Percentiles rank a stretch among this genome's conserved stretches.
Conservation (phyloP, 1,284 basidiomycete species). For the Pyrrhoderma lamaoense region DNA sequence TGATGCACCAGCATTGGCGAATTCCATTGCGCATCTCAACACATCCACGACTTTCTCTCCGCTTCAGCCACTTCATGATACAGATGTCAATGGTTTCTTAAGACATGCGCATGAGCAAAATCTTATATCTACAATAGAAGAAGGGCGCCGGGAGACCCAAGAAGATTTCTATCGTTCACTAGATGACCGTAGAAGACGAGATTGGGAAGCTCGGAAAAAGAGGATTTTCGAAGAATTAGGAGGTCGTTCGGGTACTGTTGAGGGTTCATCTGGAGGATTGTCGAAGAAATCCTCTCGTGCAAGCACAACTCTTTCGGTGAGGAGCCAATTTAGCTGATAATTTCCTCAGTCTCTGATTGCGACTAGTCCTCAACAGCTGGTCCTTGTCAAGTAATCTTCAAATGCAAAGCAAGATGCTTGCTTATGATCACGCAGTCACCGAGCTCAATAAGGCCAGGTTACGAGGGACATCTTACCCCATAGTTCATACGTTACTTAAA, state of each 20-base stretch:
- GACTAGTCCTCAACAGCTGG: slow-evolving; percentile 15
- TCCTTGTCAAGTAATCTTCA: slow-evolving; percentile 43
- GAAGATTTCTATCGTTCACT: slow-evolving; percentile 79
- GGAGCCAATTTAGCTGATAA: slow-evolving; percentile 22
- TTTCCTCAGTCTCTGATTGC: neutral
- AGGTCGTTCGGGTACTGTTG: slow-evolving; percentile 47
- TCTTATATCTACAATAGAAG: slow-evolving; percentile 89
- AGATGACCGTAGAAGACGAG: slow-evolving; percentile 66
- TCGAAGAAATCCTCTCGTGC: slow-evolving; percentile 55
- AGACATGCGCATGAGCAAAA: slow-evolving; percentile 92
- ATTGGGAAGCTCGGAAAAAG: slow-evolving; percentile 89
- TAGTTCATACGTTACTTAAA: slow-evolving; percentile 63
- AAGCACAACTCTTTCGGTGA: slow-evolving; percentile 47
- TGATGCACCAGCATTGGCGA: slow-evolving; percentile 74
- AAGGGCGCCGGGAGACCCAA: slow-evolving; percentile 79
- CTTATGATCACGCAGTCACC: slow-evolving; percentile 77
- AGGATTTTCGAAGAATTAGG: slow-evolving; percentile 88
- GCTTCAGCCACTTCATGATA: slow-evolving; percentile 83
- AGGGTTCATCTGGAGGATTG: slow-evolving; percentile 37
- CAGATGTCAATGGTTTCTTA: slow-evolving; percentile 83
- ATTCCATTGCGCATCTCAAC: slow-evolving; percentile 76
- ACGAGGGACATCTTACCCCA: slow-evolving; percentile 64
- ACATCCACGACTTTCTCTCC: slow-evolving; percentile 84
- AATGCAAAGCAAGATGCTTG: slow-evolving; percentile 93
- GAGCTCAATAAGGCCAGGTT: slow-evolving; percentile 70